Percentiles rank a stretch among this genome's conserved stretches.
phyloP scores from a whole-genome alignment of 2,329 filamentous ascomycete genomes.

The Penicillium sp. region DNA sequence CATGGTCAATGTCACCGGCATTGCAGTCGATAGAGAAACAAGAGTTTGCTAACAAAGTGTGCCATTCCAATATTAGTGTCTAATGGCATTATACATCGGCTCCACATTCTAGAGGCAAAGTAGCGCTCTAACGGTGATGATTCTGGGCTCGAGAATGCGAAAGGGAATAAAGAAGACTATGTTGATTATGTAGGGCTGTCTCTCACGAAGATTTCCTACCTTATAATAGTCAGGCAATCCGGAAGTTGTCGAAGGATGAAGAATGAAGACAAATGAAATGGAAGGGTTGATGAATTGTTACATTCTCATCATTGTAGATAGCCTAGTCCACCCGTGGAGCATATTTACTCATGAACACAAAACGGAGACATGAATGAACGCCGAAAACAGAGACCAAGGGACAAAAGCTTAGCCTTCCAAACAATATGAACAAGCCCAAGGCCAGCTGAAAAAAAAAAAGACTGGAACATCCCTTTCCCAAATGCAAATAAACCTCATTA shows the following conservation, averaged over 20 bases:
- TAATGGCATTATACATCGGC: no score
- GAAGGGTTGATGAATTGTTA: neutral
- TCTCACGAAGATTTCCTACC: neutral
- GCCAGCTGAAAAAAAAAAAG: conserved; percentile 3
- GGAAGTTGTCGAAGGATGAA: neutral
- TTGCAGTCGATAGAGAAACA: neutral
- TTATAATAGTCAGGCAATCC: neutral
- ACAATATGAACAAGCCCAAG: conserved; percentile 15
- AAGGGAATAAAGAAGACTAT: neutral
- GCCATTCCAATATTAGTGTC: neutral
- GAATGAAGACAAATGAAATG: neutral
- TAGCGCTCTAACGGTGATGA: neutral
- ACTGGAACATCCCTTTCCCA: conserved; percentile 8
- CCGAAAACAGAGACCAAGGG: neutral
- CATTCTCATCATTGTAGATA: conserved; percentile 10
- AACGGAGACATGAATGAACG: conserved; percentile 1
- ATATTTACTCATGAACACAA: conserved; percentile 9
- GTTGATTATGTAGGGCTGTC: neutral
- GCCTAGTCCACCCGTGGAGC: conserved; percentile 1
- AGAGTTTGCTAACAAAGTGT: neutral
- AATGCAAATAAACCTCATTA: conserved; percentile 15
- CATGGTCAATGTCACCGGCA: neutral
- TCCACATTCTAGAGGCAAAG: neutral
- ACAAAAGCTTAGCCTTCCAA: conserved; percentile 7
- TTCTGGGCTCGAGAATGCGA: conserved; percentile 1